Conservation (phyloP, 768 basidiomycete genomes). For the Termitomyces sp. region DNA sequence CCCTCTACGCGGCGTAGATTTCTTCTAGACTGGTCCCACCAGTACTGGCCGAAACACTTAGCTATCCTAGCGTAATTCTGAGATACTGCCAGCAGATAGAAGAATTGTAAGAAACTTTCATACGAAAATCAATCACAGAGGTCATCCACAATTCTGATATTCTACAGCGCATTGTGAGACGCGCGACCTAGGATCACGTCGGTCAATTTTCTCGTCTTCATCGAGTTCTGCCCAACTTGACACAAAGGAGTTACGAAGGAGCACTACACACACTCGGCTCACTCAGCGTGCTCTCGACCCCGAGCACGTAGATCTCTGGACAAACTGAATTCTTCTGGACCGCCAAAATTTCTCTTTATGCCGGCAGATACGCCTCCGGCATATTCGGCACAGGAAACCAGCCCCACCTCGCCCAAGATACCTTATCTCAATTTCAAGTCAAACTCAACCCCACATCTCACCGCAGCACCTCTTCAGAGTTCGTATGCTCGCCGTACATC, state of each 20-base stretch:
- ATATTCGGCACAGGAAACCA: constrained; percentile 13
- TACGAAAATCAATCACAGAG: not conserved
- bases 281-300: not conserved
- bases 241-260: not conserved
- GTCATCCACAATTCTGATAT: not conserved
- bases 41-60: no score
- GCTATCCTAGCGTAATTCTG: not conserved
- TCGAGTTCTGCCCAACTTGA: not conserved
- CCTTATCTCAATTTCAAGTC: constrained; percentile 17
- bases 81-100: not conserved
- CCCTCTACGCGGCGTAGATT: not conserved
- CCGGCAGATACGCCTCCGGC: constrained; percentile 19
- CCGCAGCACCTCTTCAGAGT: constrained; percentile 8
- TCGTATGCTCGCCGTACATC: constrained; percentile 8
- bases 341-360: constrained; percentile 15
- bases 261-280: not conserved
- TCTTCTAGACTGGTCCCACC: not conserved
- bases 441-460: constrained; percentile 19
- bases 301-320: constrained; percentile 5
- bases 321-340: constrained; percentile 10
- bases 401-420: constrained; percentile 12
- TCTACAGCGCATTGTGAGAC: not conserved
- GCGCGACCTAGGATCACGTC: not conserved
- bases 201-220: not conserved
- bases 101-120: constrained; percentile 1